These are phyloP conservation scores for Centrapalus pauciflorus DNA, from an alignment of 129 eudicot species.

Conservation along the genomic window DNA sequence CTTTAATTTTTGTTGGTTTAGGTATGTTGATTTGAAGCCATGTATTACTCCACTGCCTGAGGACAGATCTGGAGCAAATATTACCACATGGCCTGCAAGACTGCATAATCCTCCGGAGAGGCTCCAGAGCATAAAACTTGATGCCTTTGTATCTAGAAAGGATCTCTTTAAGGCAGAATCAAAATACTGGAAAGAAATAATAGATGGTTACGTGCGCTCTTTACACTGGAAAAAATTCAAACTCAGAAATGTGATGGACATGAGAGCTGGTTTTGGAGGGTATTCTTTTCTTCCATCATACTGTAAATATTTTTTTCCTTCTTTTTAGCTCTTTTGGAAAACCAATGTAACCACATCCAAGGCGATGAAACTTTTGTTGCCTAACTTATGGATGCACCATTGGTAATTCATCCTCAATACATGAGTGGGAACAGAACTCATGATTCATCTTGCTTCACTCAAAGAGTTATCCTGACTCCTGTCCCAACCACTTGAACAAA, in stretches of 20 bases:
- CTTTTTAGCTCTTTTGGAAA: too few relatives aligned
- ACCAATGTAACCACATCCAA: too few relatives aligned
- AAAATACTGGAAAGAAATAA: conserved; percentile 87
- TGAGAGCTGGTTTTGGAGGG: conserved; percentile 99
- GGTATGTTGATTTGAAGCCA: conserved; percentile 84
- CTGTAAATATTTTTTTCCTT: background rate
- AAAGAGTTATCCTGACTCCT: too few relatives aligned
- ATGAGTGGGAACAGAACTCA: too few relatives aligned
- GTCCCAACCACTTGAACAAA: too few relatives aligned
- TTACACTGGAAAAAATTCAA: conserved; percentile 59
- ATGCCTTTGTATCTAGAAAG: conserved; percentile 82
- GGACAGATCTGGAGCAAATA: conserved; percentile 65
- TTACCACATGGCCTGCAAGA: conserved; percentile 78
- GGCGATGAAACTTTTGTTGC: too few relatives aligned
- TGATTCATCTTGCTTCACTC: too few relatives aligned
- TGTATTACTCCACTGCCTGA: conserved; percentile 80
- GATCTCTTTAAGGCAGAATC: conserved; percentile 89
- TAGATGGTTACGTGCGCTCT: conserved; percentile 66
- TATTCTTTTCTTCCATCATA: conserved; percentile 18
- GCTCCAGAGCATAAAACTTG: conserved; percentile 72
- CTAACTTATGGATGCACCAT: too few relatives aligned
- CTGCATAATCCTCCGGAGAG: conserved; percentile 81
- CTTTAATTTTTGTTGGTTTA: conserved; percentile 18
- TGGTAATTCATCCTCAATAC: too few relatives aligned
- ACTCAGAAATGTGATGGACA: conserved; percentile 88